Base-by-base conservation (phyloP, 2,329 filamentous ascomycete species). In the Diaporthe helianthi region DNA sequence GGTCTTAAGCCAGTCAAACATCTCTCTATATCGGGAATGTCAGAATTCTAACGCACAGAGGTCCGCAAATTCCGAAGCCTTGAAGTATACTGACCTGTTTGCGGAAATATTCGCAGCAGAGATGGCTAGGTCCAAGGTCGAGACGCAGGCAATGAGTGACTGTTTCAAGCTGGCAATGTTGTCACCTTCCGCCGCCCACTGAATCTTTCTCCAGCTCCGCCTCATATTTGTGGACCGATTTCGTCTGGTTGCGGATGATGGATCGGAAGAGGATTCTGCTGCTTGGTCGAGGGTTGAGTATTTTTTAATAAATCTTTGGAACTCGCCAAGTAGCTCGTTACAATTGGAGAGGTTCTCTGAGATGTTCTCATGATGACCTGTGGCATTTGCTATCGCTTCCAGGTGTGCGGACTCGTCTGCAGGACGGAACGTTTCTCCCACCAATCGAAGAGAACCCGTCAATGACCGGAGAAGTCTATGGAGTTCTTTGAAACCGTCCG, bases 61-160 rank as follows among this genome's bases (percentile, higher is more conserved):
- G 2, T 9, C 3, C 10, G 7, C 4, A 7, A 3, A 15, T 51
- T 4, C 22, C 0, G 15, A 15, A 13, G 6, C 0, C 1, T 17
- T 15, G 0, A 17, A 8, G 22, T 8, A 15, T 52, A 52, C 49
- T 52, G 12, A 31, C 49, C 49, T 31, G 2, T 52, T 52, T 6
- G 26, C 13, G 6, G 49, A n/a, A 31, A 17, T 31, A 3, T 52
- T 52, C 13, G 26, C 13, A 4, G 49, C n/a, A 31, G 26, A 26
- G 9, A 52, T 31, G 17, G 26, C 49, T 9, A 52, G 17, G 4
- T 52, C n/a, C 26, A 52, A 52, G 7, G 7, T 52, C 9, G 31
- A 26, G 2, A n/a, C n/a, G 2, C 31, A 26, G 1, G 15, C 26
- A 29, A 5, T n/a, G 1, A 52, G 13, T 31, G 49, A 52, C 13